These are phyloP conservation scores for Cyathus striatus DNA, from an alignment of 768 basidiomycete species.

Conservation along the genomic window DNA sequence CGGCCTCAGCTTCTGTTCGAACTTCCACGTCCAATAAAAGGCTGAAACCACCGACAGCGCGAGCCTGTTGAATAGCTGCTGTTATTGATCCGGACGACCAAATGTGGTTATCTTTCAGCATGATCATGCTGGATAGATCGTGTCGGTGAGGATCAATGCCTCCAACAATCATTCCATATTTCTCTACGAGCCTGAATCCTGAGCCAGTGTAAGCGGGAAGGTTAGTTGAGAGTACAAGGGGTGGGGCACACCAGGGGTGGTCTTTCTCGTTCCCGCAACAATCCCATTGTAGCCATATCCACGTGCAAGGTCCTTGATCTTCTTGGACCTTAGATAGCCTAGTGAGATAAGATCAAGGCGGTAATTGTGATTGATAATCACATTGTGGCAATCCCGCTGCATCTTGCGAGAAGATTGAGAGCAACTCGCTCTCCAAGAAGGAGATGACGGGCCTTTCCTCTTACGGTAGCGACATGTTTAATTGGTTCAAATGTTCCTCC, in stretches of 20 bases:
- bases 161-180: constrained; percentile 97
- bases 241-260: constrained; percentile 70
- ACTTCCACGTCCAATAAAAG: constrained; percentile 94
- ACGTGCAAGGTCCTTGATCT: constrained; percentile 72
- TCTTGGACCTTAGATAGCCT: constrained; percentile 58
- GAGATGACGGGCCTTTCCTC: constrained; percentile 81
- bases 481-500: constrained; percentile 78
- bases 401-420: constrained; percentile 88
- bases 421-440: constrained; percentile 91
- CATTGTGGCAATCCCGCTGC: constrained; percentile 96
- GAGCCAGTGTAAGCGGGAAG: constrained; percentile 1
- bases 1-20: constrained; percentile 80
- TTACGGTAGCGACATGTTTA: constrained; percentile 85
- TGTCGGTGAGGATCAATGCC: constrained; percentile 95
- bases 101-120: constrained; percentile 99
- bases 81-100: constrained; percentile 98
- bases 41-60: constrained; percentile 87
- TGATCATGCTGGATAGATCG: constrained; percentile 98
- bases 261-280: constrained; percentile 95
- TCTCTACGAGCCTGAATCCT: constrained; percentile 96
- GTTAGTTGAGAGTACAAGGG: neutral
- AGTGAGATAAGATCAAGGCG: constrained; percentile 5
- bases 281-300: constrained; percentile 79
- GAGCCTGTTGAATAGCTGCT: constrained; percentile 78
- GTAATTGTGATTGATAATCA: constrained; percentile 28